Percentiles rank a stretch among this genome's conserved stretches.
These are phyloP conservation scores for Cryptococcus maquisensis DNA, from an alignment of 1,284 basidiomycete genomes.

Conservation along the genomic window DNA sequence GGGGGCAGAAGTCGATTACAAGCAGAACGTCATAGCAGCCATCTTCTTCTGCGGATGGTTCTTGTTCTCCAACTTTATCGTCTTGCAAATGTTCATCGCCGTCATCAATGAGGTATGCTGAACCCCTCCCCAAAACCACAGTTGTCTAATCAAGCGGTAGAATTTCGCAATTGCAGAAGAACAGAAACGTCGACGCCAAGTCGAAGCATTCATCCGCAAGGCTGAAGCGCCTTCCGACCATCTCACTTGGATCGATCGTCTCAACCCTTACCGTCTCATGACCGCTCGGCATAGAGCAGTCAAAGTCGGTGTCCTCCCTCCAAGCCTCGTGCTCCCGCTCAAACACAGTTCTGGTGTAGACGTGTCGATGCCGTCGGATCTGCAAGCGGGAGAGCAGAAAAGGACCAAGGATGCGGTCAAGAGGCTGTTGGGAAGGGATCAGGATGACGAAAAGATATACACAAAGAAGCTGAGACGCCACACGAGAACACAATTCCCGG, in stretches of 20 bases:
- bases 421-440: slow-evolving; percentile 30
- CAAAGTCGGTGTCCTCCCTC: slow-evolving; percentile 65
- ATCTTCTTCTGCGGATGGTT: slow-evolving; percentile 83
- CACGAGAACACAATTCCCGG: slow-evolving; percentile 15
- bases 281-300: slow-evolving; percentile 68
- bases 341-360: slow-evolving; percentile 69
- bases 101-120: slow-evolving; percentile 77
- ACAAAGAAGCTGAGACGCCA: slow-evolving; percentile 12
- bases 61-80: slow-evolving; percentile 88
- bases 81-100: slow-evolving; percentile 97
- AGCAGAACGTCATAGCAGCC: slow-evolving; percentile 69
- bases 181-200: slow-evolving; percentile 77
- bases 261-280: slow-evolving; percentile 87
- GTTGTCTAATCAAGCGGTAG: slow-evolving; percentile 33
- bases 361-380: slow-evolving; percentile 36
- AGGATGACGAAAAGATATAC: slow-evolving; percentile 19
- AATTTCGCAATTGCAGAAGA: slow-evolving; percentile 94
- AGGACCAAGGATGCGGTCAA: slow-evolving; percentile 24
- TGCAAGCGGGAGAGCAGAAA: background rate
- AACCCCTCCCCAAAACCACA: background rate
- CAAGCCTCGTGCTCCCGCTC: slow-evolving; percentile 68
- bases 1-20: slow-evolving; percentile 60
- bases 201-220: slow-evolving; percentile 55
- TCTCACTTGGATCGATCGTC: slow-evolving; percentile 64
- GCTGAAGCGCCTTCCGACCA: slow-evolving; percentile 49